A percentile compares a stretch with the other conserved stretches of the same genome.
These are phyloP conservation scores for Cenchrus fungigraminus DNA, from an alignment of 176 grass and related monocot species.

Conservation along the genomic window DNA sequence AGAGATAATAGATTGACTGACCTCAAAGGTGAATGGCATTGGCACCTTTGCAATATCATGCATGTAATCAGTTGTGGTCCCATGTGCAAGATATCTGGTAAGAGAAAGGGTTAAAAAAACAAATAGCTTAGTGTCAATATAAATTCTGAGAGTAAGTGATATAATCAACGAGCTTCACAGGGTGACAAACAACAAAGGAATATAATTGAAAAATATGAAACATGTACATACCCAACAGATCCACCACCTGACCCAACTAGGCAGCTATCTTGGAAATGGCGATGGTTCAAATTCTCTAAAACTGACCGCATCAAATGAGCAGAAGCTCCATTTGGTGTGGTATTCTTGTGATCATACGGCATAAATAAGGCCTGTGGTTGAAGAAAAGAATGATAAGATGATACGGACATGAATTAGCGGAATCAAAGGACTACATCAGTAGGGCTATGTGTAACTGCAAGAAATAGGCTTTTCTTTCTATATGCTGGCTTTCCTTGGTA, in stretches of 20 bases:
- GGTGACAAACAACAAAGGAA: neutral
- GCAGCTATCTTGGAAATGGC: constrained; percentile 88
- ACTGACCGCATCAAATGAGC: constrained; percentile 81
- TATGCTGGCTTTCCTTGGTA: neutral
- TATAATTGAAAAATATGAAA: neutral
- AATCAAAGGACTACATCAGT: constrained; percentile 7
- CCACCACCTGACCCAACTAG: constrained; percentile 92
- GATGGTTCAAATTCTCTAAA: constrained; percentile 79
- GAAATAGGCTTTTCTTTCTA: neutral
- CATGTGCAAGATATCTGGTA: constrained; percentile 92
- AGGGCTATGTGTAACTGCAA: neutral
- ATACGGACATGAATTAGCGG: neutral
- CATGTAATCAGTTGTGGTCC: constrained; percentile 99
- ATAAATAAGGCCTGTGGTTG: constrained; percentile 87
- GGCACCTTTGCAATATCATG: constrained; percentile 86
- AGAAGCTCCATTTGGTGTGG: constrained; percentile 66
- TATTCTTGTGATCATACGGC: constrained; percentile 99
- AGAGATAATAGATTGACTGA: constrained; percentile 43
- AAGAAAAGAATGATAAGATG: constrained; percentile 18
- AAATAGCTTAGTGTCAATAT: neutral
- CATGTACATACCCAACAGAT: constrained; percentile 80
- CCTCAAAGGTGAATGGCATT: constrained; percentile 98
- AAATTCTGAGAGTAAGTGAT: neutral
- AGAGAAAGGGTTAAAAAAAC: neutral
- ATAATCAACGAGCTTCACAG: neutral